A percentile compares a stretch with the other conserved stretches of the same genome.
Conservation (phyloP, 2,329 filamentous ascomycete genomes). For the Didymellaceae sp. region DNA sequence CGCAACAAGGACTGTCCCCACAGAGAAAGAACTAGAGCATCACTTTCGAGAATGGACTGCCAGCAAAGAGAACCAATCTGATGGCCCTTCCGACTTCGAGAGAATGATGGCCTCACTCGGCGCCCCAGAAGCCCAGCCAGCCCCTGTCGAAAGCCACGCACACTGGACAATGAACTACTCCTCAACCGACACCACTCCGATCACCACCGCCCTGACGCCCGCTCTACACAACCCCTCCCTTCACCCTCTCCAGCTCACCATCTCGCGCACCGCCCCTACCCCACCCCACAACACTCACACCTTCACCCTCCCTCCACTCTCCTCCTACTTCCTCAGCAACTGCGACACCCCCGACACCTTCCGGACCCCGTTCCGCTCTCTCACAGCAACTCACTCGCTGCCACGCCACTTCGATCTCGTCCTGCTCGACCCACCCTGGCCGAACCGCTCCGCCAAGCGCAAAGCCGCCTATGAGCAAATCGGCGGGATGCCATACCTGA, state of each 20-base stretch:
- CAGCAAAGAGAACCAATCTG: constrained; percentile 29
- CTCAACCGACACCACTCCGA: constrained; percentile 25
- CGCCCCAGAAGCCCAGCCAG: constrained; percentile 30
- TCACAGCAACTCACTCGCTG: constrained; percentile 52
- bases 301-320: constrained; percentile 57
- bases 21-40: constrained; percentile 39
- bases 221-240: constrained; percentile 41
- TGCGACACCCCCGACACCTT: constrained; percentile 47
- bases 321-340: constrained; percentile 59
- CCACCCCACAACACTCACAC: constrained; percentile 24
- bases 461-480: constrained; percentile 59
- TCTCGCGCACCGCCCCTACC: constrained; percentile 27
- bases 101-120: constrained; percentile 46
- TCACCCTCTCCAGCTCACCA: constrained; percentile 32
- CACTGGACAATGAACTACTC: constrained; percentile 32
- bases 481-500: constrained; percentile 56
- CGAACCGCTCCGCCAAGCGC: constrained; percentile 74
- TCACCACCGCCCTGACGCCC: constrained; percentile 10
- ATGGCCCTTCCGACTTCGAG: constrained; percentile 38
- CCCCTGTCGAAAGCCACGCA: constrained; percentile 19
- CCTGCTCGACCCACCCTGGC: constrained; percentile 81
- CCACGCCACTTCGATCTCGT: constrained; percentile 67
- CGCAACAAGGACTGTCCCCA: constrained; percentile 28
- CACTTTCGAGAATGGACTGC: constrained; percentile 40
- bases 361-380: constrained; percentile 44